These are phyloP conservation scores for Trametes hirsuta DNA, from an alignment of 1,284 basidiomycete genomes.

Conservation along the genomic window DNA sequence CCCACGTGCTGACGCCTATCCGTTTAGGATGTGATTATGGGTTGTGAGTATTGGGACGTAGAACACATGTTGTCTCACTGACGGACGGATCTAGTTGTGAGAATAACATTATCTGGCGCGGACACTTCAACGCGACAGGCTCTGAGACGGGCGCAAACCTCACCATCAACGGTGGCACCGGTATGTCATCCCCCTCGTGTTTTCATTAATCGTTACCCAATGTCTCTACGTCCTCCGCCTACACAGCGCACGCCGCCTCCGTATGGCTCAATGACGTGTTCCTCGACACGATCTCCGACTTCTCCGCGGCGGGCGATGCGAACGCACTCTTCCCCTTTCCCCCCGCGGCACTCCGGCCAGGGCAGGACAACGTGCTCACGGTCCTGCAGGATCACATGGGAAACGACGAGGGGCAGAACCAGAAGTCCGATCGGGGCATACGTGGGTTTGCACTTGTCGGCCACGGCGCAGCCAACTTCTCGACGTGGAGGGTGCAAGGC, in stretches of 20 bases:
- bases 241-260: constrained; percentile 71
- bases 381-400: constrained; percentile 85
- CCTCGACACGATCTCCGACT: constrained; percentile 68
- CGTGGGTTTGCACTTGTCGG: constrained; percentile 70
- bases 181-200: constrained; percentile 39
- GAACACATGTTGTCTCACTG: not conserved
- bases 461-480: constrained; percentile 49
- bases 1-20: not conserved
- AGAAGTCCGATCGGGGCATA: constrained; percentile 77
- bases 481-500: constrained; percentile 80
- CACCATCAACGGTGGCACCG: constrained; percentile 78
- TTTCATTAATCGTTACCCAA: not conserved
- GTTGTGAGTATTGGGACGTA: constrained; percentile 54
- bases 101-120: constrained; percentile 79
- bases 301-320: constrained; percentile 59
- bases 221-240: not conserved
- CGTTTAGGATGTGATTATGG: constrained; percentile 70
- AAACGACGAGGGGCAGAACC: constrained; percentile 56
- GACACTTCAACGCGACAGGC: constrained; percentile 70
- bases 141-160: constrained; percentile 65
- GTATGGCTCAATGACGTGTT: constrained; percentile 81
- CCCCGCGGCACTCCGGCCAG: constrained; percentile 46
- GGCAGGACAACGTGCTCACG: constrained; percentile 73
- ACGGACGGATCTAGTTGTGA: constrained; percentile 61
- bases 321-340: constrained; percentile 70